Conservation (phyloP, 345 rosid species). For the Populus alba region DNA sequence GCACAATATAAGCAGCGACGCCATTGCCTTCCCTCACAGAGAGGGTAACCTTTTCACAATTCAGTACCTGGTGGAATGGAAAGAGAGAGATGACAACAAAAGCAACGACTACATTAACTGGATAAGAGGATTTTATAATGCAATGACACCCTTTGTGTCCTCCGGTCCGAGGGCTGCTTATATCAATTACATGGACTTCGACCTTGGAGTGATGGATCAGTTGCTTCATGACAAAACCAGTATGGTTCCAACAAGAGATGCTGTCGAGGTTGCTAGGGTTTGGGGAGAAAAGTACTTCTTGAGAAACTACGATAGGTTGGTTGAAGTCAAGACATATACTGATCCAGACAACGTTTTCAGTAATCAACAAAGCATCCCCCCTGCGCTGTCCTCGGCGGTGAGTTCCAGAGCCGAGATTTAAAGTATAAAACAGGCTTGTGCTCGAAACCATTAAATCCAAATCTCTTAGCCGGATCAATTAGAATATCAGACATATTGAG, state of each 20-base stretch:
- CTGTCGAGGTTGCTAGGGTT: conserved; percentile 20
- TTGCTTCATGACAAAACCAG: not conserved
- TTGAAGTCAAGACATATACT: conserved; percentile 20
- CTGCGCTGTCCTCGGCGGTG: not conserved
- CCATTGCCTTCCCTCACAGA: conserved; percentile 32
- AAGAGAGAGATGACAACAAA: conserved; percentile 12
- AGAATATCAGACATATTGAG: too few species aligned
- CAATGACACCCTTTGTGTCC: conserved; percentile 31
- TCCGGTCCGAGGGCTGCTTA: conserved; percentile 27
- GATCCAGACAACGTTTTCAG: conserved; percentile 26
- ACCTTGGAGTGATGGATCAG: conserved; percentile 16
- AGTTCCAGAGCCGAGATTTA: not conserved
- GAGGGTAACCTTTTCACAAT: conserved; percentile 18
- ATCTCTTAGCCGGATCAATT: too few species aligned
- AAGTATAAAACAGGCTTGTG: not conserved
- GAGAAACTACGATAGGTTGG: conserved; percentile 29
- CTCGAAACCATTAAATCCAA: too few species aligned
- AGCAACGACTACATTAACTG: conserved; percentile 8
- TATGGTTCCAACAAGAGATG: not conserved
- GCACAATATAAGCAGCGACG: conserved; percentile 18
- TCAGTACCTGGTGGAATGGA: conserved; percentile 34
- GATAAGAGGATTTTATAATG: conserved; percentile 23
- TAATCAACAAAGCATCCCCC: conserved; percentile 30
- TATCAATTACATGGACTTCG: conserved; percentile 28
- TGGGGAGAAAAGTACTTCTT: conserved; percentile 35